Evolutionary conservation across 2,329 filamentous ascomycete species (phyloP).

Genomic region (Tetracladium maxilliforme): DNA sequence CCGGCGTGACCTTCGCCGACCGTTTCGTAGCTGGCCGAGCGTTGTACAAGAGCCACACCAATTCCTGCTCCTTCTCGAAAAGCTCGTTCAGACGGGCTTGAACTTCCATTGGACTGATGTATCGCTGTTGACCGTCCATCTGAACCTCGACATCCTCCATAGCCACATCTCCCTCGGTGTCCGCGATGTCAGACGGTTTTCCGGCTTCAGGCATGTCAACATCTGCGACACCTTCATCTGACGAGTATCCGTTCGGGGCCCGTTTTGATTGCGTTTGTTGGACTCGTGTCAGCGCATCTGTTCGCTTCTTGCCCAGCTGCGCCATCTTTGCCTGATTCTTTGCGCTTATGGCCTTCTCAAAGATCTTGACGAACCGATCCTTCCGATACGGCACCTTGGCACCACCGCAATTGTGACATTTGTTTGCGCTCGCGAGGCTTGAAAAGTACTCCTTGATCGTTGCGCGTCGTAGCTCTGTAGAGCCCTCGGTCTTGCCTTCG

Average conservation of each 20-base stretch:
- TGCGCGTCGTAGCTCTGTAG: constrained; percentile 58
- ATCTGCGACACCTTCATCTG: constrained; percentile 59
- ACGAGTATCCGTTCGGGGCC: constrained; percentile 18
- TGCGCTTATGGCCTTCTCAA: constrained; percentile 60
- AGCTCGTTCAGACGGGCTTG: constrained; percentile 62
- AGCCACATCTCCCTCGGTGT: constrained; percentile 40
- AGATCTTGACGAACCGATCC: constrained; percentile 86
- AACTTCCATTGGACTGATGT: constrained; percentile 73
- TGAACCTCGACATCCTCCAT: constrained; percentile 36
- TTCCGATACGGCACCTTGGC: constrained; percentile 77
- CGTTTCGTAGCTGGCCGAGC: constrained; percentile 45
- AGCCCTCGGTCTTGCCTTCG: constrained; percentile 62
- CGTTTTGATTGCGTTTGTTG: constrained; percentile 22
- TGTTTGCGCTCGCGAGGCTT: constrained; percentile 52
- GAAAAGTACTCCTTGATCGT: constrained; percentile 73
- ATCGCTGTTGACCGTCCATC: constrained; percentile 42
- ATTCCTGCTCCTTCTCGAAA: constrained; percentile 76
- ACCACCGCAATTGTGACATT: constrained; percentile 52
- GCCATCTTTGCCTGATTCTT: constrained; percentile 72
- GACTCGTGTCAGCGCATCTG: constrained; percentile 21
- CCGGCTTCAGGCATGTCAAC: constrained; percentile 32
- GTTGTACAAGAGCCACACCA: constrained; percentile 75
- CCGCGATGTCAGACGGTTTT: constrained; percentile 29
- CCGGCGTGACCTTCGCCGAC: constrained; percentile 44
- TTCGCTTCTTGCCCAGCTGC: constrained; percentile 39